Evolutionary conservation across 148 eudicot genomes (phyloP), one percentile per base, ranked within the genome.

Genomic region (Persicaria tinctoria): DNA sequence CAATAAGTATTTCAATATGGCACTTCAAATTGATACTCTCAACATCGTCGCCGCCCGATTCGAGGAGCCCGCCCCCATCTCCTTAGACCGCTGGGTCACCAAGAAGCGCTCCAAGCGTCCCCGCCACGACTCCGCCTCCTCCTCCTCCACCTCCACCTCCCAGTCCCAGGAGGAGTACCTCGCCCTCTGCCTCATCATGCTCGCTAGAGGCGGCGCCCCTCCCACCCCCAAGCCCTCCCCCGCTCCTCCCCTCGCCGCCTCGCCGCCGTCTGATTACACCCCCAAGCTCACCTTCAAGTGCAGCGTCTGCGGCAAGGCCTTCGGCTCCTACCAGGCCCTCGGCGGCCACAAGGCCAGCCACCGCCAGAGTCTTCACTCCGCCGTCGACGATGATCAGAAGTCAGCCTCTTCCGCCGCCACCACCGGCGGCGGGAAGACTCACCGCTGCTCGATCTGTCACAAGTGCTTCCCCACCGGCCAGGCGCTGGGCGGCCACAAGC

Each of bases 331-430:
- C 86, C 97, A 92, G 49, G 97, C 97, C 0, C 82, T 92, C 12
- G 97, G 97, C 16, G 97, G 97, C 0, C 97, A 92, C 85, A 92
- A 92, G 81, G 95, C 97, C 32, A 92, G 97, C 73, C 97, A 92
- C 82, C 80, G 96, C 16, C 51, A 17, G 16, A 87, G 84, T 51
- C 80, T 46, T 47, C 14, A 41, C 47, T 12, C 41, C 46, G 49
- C 8, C 16, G 80, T 74, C 0, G 86, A 51, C 13, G 83, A 74
- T 20, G 79, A 79, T 23, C 27, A 1, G 45, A 84, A 81, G 41
- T 66, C 89, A 0, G n/a, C 80, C 23, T 12, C 82, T 4, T 59
- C 82, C 78, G 4, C 83, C 17, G 0, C 72, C 32, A 9, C 77
- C 0, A 14, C 70, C 8, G 13, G 75, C 57, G 51, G 76, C 0